phyloP scores from a whole-genome alignment of 345 rosid genomes.

The Gossypium stocksii region DNA sequence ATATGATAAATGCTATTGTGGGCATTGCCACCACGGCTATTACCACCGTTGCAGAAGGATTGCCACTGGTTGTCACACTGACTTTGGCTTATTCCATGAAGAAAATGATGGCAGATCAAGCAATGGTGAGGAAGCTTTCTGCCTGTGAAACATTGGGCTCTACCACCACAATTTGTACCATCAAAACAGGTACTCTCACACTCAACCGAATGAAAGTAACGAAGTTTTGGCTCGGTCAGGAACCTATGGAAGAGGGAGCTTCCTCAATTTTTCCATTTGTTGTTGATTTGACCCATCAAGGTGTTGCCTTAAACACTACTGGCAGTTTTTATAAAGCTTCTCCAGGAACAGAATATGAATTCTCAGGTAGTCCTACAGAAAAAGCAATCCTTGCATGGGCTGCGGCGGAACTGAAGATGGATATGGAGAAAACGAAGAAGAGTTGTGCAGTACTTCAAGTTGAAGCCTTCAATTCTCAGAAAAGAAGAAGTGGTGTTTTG shows the following conservation, averaged over 20 bases:
- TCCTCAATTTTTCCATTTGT: conserved; percentile 30
- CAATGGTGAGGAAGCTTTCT: conserved; percentile 70
- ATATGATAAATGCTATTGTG: conserved; percentile 48
- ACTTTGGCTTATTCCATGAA: conserved; percentile 84
- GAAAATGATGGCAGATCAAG: conserved; percentile 74
- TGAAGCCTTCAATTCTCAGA: conserved; percentile 52
- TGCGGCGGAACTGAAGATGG: conserved; percentile 35
- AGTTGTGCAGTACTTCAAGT: conserved; percentile 26
- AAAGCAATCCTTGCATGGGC: conserved; percentile 79
- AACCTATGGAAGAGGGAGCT: conserved; percentile 10
- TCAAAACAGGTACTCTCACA: conserved; percentile 77
- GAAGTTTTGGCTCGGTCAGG: conserved; percentile 56
- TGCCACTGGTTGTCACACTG: conserved; percentile 76
- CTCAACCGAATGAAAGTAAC: conserved; percentile 61
- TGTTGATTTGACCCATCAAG: conserved; percentile 48
- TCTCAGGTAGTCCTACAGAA: conserved; percentile 71
- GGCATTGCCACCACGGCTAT: conserved; percentile 67
- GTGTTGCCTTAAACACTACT: conserved; percentile 59
- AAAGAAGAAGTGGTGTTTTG: too few species aligned
- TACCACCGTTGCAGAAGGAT: conserved; percentile 72
- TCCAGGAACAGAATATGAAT: conserved; percentile 34
- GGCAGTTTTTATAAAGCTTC: conserved; percentile 38
- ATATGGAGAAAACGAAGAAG: conserved; percentile 26
- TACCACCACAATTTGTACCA: conserved; percentile 67
- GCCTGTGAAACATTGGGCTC: conserved; percentile 90